A percentile compares a stretch with the other conserved stretches of the same genome.
Evolutionary conservation across 2,329 filamentous ascomycete species (phyloP).

Genomic region (Aspergillus phoenicis): DNA sequence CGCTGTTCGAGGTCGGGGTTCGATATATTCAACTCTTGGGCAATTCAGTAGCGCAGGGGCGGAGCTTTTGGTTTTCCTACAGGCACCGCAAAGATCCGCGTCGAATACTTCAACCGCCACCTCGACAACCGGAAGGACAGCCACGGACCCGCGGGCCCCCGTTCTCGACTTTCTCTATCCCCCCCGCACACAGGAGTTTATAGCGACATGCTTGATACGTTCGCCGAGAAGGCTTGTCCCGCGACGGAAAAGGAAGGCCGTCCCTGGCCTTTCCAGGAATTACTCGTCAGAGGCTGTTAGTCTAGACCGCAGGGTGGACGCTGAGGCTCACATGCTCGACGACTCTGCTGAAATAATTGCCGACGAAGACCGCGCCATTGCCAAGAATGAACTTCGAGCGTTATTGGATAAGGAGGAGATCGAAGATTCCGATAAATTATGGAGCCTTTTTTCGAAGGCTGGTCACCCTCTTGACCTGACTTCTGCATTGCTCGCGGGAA

Average conservation of each 20-base stretch:
- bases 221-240: slow-evolving; percentile 25
- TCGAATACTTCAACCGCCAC: slow-evolving; percentile 19
- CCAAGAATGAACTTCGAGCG: slow-evolving; percentile 21
- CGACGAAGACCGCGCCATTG: slow-evolving; percentile 16
- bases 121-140: slow-evolving; percentile 13
- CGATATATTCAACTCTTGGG: slow-evolving; percentile 42
- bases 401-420: slow-evolving; percentile 21
- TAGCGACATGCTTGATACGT: slow-evolving; percentile 27
- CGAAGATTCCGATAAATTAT: slow-evolving; percentile 42
- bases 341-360: background rate
- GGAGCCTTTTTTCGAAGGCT: slow-evolving; percentile 43
- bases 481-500: slow-evolving; percentile 38
- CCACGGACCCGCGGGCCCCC: slow-evolving; percentile 25
- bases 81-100: slow-evolving; percentile 22
- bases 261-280: slow-evolving; percentile 26
- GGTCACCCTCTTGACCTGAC: slow-evolving; percentile 31
- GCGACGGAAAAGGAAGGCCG: slow-evolving; percentile 32
- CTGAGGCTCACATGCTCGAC: slow-evolving; percentile 12
- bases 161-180: slow-evolving; percentile 47
- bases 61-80: slow-evolving; percentile 39
- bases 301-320: slow-evolving; percentile 9
- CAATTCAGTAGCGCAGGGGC: slow-evolving; percentile 33
- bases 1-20: slow-evolving; percentile 39
- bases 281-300: slow-evolving; percentile 30
- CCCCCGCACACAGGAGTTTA: slow-evolving; percentile 29